These are phyloP conservation scores for Microcyclosporella mali DNA, from an alignment of 2,329 filamentous ascomycete species.

Conservation along the genomic window DNA sequence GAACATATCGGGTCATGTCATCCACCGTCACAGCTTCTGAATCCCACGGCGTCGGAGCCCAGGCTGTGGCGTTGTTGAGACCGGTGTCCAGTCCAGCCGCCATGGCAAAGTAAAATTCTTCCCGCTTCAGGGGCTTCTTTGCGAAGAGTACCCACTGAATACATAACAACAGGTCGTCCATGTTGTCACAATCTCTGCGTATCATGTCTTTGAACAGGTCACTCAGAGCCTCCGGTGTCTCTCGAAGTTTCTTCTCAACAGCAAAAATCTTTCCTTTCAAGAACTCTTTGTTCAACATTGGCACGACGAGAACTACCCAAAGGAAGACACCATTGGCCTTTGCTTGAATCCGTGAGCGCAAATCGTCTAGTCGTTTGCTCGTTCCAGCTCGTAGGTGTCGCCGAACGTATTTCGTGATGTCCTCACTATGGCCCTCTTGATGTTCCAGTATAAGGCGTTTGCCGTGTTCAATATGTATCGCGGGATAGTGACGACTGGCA, in stretches of 20 bases:
- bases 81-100: constrained; percentile 22
- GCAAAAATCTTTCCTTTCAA: constrained; percentile 25
- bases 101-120: constrained; percentile 45
- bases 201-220: constrained; percentile 50
- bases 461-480: constrained; percentile 32
- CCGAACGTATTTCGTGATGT: constrained; percentile 33
- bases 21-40: constrained; percentile 13
- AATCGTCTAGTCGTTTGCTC: constrained; percentile 16
- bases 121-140: constrained; percentile 35
- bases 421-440: constrained; percentile 30
- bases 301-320: constrained; percentile 43
- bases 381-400: constrained; percentile 25
- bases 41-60: constrained; percentile 17
- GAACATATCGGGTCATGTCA: constrained; percentile 32
- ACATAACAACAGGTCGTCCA: constrained; percentile 40
- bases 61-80: background rate
- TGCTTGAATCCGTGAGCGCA: constrained; percentile 30
- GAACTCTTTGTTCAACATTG: constrained; percentile 42
- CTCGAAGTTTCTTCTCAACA: constrained; percentile 31
- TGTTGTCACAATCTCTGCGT: constrained; percentile 39
- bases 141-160: constrained; percentile 52
- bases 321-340: constrained; percentile 42
- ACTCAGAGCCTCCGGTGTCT: constrained; percentile 39
- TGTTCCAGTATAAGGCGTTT: constrained; percentile 32
- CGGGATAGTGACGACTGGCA: constrained; percentile 42